These are phyloP conservation scores for Puccinellia tenuiflora DNA, from an alignment of 176 grass and related monocot genomes.

Conservation along the genomic window DNA sequence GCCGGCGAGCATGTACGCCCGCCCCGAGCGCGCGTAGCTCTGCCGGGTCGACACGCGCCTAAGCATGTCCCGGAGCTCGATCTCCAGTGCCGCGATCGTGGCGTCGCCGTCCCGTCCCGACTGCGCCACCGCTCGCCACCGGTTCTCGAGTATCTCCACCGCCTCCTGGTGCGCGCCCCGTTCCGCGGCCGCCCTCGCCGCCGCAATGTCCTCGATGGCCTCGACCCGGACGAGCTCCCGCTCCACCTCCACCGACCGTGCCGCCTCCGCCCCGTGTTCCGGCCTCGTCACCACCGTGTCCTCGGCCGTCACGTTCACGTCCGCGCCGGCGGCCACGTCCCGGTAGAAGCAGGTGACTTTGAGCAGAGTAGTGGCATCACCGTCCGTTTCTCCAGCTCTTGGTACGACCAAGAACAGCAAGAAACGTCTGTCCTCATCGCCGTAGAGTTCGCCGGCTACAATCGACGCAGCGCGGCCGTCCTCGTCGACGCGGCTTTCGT, in stretches of 20 bases:
- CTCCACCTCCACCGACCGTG: constrained; percentile 26
- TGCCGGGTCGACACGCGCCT: constrained; percentile 8
- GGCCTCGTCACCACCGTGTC: constrained; percentile 15
- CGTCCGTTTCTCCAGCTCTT: too few species aligned
- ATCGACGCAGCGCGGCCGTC: too few species aligned
- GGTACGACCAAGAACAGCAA: too few species aligned
- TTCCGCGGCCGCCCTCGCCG: constrained; percentile 26
- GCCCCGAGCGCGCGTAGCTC: not conserved
- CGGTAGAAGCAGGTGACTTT: too few species aligned
- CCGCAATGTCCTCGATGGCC: constrained; percentile 30
- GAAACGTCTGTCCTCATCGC: too few species aligned
- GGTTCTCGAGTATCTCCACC: constrained; percentile 24
- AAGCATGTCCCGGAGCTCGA: constrained; percentile 11
- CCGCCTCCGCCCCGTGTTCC: not conserved
- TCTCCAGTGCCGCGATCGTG: not conserved
- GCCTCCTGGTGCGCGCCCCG: constrained; percentile 15
- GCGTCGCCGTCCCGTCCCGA: too few species aligned
- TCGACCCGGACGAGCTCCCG: constrained; percentile 25
- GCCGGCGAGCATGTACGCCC: constrained; percentile 27
- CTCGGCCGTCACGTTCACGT: too few species aligned
- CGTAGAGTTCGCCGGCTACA: too few species aligned
- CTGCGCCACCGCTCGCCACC: not conserved
- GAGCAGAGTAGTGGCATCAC: too few species aligned
- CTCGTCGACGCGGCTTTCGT: too few species aligned
- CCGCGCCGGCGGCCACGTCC: too few species aligned